These are phyloP conservation scores for Neotropicomus parvogracilis DNA, from an alignment of 1,284 basidiomycete genomes.

Conservation along the genomic window DNA sequence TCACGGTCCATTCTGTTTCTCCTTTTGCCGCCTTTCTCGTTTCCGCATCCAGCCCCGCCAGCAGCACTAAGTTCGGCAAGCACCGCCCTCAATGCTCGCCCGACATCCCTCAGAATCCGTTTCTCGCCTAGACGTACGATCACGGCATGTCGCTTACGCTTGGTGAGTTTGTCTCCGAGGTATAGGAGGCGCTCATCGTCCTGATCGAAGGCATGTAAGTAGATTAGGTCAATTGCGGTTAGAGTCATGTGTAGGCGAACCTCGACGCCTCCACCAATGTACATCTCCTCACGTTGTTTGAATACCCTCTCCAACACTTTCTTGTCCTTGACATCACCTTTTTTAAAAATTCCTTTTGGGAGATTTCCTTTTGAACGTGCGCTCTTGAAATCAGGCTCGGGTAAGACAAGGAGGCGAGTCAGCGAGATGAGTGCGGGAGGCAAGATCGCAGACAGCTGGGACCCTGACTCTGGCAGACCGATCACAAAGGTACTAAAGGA, in stretches of 20 bases:
- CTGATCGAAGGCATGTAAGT: constrained; percentile 27
- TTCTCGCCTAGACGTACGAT: constrained; percentile 83
- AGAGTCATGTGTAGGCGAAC: constrained; percentile 11
- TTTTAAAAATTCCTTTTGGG: constrained; percentile 61
- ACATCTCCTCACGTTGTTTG: constrained; percentile 48
- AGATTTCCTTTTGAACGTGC: constrained; percentile 67
- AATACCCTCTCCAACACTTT: constrained; percentile 49
- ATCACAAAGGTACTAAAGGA: constrained; percentile 22
- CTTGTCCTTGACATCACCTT: constrained; percentile 26
- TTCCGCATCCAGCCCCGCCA: neutral
- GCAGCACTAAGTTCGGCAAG: constrained; percentile 7
- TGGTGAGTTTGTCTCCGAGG: constrained; percentile 29
- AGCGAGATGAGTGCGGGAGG: constrained; percentile 68
- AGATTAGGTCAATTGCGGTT: neutral
- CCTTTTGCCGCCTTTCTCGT: constrained; percentile 1
- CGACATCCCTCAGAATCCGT: constrained; percentile 50
- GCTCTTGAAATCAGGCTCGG: constrained; percentile 62
- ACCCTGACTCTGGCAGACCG: constrained; percentile 2
- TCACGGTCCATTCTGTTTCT: neutral
- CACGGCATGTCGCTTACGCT: constrained; percentile 60
- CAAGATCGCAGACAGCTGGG: constrained; percentile 44
- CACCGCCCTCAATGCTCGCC: constrained; percentile 30
- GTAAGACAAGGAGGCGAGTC: constrained; percentile 62
- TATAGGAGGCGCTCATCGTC: constrained; percentile 52
- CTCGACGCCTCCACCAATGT: constrained; percentile 35